Conservation (phyloP, 2,329 filamentous ascomycete species). For the Ophiostoma piceae region DNA sequence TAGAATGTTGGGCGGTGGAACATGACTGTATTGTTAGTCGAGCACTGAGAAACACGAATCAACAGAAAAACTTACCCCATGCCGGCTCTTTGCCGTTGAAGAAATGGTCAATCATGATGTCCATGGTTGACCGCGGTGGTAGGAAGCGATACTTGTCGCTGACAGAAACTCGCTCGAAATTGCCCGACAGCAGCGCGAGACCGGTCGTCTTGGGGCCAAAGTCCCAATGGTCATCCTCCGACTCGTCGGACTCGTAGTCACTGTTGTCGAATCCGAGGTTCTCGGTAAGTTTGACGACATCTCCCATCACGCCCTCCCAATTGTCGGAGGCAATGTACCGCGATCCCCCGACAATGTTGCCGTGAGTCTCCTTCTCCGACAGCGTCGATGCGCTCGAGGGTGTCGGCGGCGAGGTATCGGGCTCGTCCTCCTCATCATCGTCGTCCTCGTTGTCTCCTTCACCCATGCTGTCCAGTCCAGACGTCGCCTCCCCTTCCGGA, state of each 20-base stretch:
- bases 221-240: conserved; percentile 20
- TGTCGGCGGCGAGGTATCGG: not conserved
- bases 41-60: not conserved
- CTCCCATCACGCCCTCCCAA: conserved; percentile 32
- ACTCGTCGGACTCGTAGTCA: not conserved
- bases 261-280: conserved; percentile 17
- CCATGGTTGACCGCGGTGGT: conserved; percentile 28
- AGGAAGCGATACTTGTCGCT: conserved; percentile 26
- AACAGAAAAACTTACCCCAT: conserved; percentile 12
- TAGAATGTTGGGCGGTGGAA: conserved; percentile 33
- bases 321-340: conserved; percentile 33
- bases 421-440: not conserved
- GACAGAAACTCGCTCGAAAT: conserved; percentile 24
- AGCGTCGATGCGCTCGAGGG: not conserved
- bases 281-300: conserved; percentile 25
- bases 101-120: conserved; percentile 30
- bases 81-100: conserved; percentile 31
- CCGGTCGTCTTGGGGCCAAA: conserved; percentile 22
- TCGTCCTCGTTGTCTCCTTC: conserved; percentile 1
- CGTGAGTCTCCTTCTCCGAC: not conserved
- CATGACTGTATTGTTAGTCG: conserved; percentile 27
- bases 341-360: conserved; percentile 25
- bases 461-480: not conserved
- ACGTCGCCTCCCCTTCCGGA: not conserved
- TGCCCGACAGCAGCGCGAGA: conserved; percentile 28